Evolutionary conservation across 1,139 yeast species (phyloP), one percentile per base, ranked within the genome.

Genomic region (Lodderomyces oxycetoniae): DNA sequence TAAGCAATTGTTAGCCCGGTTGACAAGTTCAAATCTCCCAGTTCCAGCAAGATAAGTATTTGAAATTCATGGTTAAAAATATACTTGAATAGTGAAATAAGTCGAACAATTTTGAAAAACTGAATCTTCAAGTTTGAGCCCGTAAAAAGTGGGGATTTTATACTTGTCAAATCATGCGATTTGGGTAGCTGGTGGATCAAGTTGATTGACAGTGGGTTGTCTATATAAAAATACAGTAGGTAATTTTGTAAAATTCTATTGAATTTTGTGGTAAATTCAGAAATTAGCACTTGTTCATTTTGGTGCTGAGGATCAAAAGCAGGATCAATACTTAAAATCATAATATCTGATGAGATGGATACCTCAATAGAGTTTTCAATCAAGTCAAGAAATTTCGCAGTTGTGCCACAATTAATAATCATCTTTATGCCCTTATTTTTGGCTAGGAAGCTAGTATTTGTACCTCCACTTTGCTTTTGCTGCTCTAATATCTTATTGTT

Each of bases 291-390:
- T n/a, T n/a, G n/a, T n/a, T n/a, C n/a, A n/a, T n/a, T n/a, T 22
- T 46, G 49, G 21, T 14, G 15, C 11, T 39, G 35, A 10, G 22
- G 19, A 33, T 53, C 53, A 38, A 63, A 62, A 17, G 53, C 41
- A 3, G 71, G 68, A 45, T 68, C 74, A 41, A 67, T 53, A 37
- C 63, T 59, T 30, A 68, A 46, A 21, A 67, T 50, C 7, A 67
- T 53, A 40, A 65, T 57, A 43, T 68, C 71, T 5, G 69, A 60
- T 5, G 69, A 57, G 5, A 67, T 44, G 5, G 54, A 47, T 10
- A 56, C 37, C 5, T 44, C 26, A 14, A 55, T 49, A 8, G 30
- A 30, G 22, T 63, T 41, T 17, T 47, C 48, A 20, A 57, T 41
- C 32, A 38, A 37, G 16, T 44, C 39, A 32, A 63, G 46, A 39